A percentile compares a stretch with the other conserved stretches of the same genome.
phyloP scores from a whole-genome alignment of 352 stramenopile species.

The Aphanomyces cochlioides region DNA sequence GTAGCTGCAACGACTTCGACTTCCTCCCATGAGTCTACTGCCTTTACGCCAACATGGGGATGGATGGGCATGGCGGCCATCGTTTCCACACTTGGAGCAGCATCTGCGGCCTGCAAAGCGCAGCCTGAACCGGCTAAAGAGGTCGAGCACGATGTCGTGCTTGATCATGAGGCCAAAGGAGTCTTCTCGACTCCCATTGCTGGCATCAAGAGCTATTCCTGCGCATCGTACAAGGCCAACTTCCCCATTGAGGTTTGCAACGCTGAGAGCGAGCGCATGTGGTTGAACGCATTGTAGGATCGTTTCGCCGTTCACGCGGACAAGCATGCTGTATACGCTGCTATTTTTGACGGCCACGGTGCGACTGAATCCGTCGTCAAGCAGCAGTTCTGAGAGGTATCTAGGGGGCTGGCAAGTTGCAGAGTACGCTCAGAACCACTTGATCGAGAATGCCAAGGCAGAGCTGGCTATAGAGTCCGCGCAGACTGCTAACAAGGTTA shows the following conservation, averaged over 20 bases:
- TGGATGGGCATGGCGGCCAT: slow-evolving; percentile 2
- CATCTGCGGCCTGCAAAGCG: slow-evolving; percentile 13
- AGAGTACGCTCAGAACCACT: slow-evolving; percentile 76
- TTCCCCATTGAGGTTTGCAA: slow-evolving; percentile 34
- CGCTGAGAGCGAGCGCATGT: not conserved
- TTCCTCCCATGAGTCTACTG: too few relatives aligned
- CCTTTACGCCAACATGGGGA: not conserved
- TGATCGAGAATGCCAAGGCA: slow-evolving; percentile 80
- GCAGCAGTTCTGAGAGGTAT: not conserved
- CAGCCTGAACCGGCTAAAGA: not conserved
- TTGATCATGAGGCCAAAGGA: slow-evolving; percentile 17
- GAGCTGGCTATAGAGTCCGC: slow-evolving; percentile 24
- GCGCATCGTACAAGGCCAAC: slow-evolving; percentile 27
- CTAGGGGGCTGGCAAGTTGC: slow-evolving; percentile 90
- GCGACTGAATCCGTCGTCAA: not conserved
- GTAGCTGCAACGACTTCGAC: not conserved
- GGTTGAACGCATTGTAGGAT: slow-evolving; percentile 38
- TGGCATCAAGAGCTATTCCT: slow-evolving; percentile 19
- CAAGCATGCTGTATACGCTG: slow-evolving; percentile 79
- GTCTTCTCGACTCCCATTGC: slow-evolving; percentile 4
- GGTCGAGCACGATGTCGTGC: not conserved
- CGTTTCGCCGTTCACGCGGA: slow-evolving; percentile 73
- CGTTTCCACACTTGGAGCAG: not conserved
- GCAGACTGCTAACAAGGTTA: not conserved
- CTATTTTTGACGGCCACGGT: slow-evolving; percentile 90